Evolutionary conservation across 2,329 filamentous ascomycete genomes (phyloP), one percentile per base, ranked within the genome.

Genomic region (Ophiocordyceps australis): DNA sequence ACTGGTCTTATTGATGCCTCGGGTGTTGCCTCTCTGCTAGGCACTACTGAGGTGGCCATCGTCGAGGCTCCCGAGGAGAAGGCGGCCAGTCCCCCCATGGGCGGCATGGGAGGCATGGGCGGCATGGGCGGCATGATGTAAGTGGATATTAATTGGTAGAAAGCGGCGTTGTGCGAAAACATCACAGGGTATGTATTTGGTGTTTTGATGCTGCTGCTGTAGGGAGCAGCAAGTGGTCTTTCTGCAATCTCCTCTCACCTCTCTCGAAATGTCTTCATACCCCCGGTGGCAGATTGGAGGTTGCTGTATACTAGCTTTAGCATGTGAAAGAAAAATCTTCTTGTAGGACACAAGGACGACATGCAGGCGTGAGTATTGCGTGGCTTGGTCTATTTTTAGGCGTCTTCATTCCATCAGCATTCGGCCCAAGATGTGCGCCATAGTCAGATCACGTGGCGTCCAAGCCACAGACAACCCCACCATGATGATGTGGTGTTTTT

Each of bases 21-120:
- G 47, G 89, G 89, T 58, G 89, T 98, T 43, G 89, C 89, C 28
- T 95, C 86, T 28, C 73, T 98, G 33, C 78, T 98, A 33, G 89
- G 89, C 50, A 98, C 89, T 38, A 98, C 89, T 32, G 89, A 98
- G 62, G 89, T 95, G 30, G 85, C 89, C 38, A 93, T 98, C 36
- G 85, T 94, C 26, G 89, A 98, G 52, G 89, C 86, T 28, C 69
- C 81, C 28, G 86, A 95, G 54, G 85, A 94, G 54, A 94, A 94
- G 76, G 59, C 65, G 32, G 57, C 62, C 26, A 67, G 69, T 26
- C 40, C 49, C 37, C 41, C 49, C 35, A 76, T 74, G 63, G 70
- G 70, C 24, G 72, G 68, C 34, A 73, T 72, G 65, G 70, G 68
- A 22, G 70, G 69, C 38, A 80, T 80, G 74, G 62, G 57, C 8